phyloP scores from a whole-genome alignment of 2,329 filamentous ascomycete genomes.

The Colletotrichum salicis region DNA sequence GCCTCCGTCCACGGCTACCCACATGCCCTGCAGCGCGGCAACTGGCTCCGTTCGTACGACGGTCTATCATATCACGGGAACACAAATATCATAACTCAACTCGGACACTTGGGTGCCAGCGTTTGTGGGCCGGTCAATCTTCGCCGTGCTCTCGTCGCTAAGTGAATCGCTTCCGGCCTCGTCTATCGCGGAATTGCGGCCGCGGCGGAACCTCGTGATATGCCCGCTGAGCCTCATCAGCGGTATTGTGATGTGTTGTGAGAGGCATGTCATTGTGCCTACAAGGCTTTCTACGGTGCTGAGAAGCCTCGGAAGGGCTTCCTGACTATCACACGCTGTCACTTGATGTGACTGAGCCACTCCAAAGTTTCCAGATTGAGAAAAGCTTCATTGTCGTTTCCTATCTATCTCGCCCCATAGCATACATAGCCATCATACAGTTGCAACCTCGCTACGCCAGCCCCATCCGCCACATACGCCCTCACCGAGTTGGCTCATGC shows the following conservation, averaged over 20 bases:
- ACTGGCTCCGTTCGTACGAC: constrained; percentile 3
- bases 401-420: background rate
- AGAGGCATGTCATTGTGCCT: background rate
- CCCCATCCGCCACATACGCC: constrained; percentile 53
- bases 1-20: background rate
- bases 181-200: constrained; percentile 27
- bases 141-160: background rate
- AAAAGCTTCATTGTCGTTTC: background rate
- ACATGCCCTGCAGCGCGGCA: constrained; percentile 1
- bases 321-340: too few relatives aligned
- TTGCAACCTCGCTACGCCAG: constrained; percentile 57
- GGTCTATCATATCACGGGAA: constrained; percentile 12
- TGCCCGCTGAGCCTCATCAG: constrained; percentile 13
- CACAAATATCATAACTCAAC: constrained; percentile 17
- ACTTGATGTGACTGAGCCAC: too few relatives aligned
- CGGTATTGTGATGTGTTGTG: background rate
- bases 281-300: background rate
- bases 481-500: constrained; percentile 54
- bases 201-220: background rate
- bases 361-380: too few relatives aligned
- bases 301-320: background rate
- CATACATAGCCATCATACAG: constrained; percentile 43
- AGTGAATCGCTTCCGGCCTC: constrained; percentile 2
- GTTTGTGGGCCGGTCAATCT: constrained; percentile 16
- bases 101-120: constrained; percentile 8